phyloP scores from a whole-genome alignment of 495 filamentous ascomycete species.

The Daldinia concentrica region DNA sequence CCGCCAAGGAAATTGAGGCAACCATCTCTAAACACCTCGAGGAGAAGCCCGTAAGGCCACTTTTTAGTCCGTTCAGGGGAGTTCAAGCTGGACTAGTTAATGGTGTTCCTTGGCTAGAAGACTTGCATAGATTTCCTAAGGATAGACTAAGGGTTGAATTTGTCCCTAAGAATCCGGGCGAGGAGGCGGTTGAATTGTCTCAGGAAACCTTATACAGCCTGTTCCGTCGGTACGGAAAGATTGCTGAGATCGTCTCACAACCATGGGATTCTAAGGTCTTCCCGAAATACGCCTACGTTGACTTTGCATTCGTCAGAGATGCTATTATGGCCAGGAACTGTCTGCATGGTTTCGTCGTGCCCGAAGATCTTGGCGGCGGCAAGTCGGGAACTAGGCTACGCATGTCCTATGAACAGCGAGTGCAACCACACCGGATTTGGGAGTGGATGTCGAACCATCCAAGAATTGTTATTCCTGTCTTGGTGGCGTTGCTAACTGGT shows the following conservation, averaged over 20 bases:
- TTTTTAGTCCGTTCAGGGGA: conserved; percentile 84
- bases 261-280: conserved; percentile 82
- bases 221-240: conserved; percentile 91
- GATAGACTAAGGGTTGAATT: conserved; percentile 83
- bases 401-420: conserved; percentile 81
- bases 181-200: conserved; percentile 74
- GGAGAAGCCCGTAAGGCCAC: conserved; percentile 79
- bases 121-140: conserved; percentile 85
- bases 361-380: conserved; percentile 72
- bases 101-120: conserved; percentile 94
- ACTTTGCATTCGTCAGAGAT: conserved; percentile 73
- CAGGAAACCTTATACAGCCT: conserved; percentile 86
- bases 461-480: conserved; percentile 80
- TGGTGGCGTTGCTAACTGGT: conserved; percentile 82
- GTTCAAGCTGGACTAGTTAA: conserved; percentile 75
- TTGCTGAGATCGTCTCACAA: conserved; percentile 80
- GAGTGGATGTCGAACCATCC: conserved; percentile 94
- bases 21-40: conserved; percentile 60
- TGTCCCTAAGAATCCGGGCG: conserved; percentile 70
- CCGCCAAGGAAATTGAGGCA: conserved; percentile 67
- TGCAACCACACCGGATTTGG: conserved; percentile 78
- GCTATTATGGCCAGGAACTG: conserved; percentile 92
- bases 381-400: conserved; percentile 77
- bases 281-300: conserved; percentile 80
- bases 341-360: conserved; percentile 82